Evolutionary conservation across 208 protist genomes (phyloP), one percentile per base, ranked within the genome.

Genomic region (Sergeia podlipaevii): DNA sequence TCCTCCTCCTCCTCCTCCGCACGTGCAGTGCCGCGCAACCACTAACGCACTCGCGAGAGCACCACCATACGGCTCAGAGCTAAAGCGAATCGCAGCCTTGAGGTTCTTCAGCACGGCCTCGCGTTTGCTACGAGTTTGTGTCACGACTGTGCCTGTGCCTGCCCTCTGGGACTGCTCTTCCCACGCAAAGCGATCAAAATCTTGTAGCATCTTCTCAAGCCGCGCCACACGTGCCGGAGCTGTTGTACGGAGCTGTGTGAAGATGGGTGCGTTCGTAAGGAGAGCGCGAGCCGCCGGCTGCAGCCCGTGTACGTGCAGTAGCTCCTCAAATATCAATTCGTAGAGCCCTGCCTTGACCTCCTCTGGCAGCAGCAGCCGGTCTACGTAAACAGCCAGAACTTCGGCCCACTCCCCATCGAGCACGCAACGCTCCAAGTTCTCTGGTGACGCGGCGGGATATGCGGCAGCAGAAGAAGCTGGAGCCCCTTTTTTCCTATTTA

Each of bases 291-390:
- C 83, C 1, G 83, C 82, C n/a, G 76, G 60, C 0, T 71, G 47
- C 43, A 91, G 66, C 1, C 77, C 68, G 33, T 84, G 76, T 20
- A 91, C 45, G 17, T 74, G 60, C 15, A 95, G 66, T 52, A 90
- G 61, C 55, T 95, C 87, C 39, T 90, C 76, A 37, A 95, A 70
- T 28, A 95, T 85, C 11, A 74, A 63, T 50, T 90, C 83, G 48
- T 95, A 95, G 4, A 95, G 37, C 3, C 52, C 60, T 33, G 75
- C 69, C 38, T 80, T 68, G 11, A 91, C 60, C 39, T 89, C 83
- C 43, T 79, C 59, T 0, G 87, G 80, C 3, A 95, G 68, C 0
- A 91, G 63, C 0, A 89, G 60, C 2, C 60, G 61, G 37, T 84
- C 70, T 0, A 89, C 65, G 60, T 91, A 95, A 4, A 59, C 69